Base-by-base conservation (phyloP, 2,329 filamentous ascomycete species). In the Cyphellophora attinorum region DNA sequence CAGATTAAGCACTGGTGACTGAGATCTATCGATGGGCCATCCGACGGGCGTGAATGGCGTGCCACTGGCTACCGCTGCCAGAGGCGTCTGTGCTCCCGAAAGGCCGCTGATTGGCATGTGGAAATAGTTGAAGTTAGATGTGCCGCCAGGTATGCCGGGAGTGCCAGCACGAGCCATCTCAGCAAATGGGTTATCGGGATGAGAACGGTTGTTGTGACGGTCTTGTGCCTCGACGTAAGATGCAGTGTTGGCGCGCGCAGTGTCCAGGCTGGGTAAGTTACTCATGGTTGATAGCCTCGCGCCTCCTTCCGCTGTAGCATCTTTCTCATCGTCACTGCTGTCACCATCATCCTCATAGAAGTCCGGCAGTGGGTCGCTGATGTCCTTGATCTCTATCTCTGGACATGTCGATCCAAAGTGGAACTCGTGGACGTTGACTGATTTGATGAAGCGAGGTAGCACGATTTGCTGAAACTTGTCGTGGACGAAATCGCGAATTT, bases 361-460 rank as follows among this genome's bases (percentile, higher is more conserved):
- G 52, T 98, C 91, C 1, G 86, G 80, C 39, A 96, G 72, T 2
- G 91, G 91, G 56, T 98, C 88, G 49, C 89, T 93, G 41, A 98
- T 88, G 58, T 96, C 91, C 61, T 95, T 96, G 51, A 98, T 79
- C 54, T 93, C 85, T 27, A 98, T 74, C 48, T 83, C 74, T 2
- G 91, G 91, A 25, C 83, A 70, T 32, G 89, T 77, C 17, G 69
- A 76, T 31, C 91, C 91, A 57, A 98, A 95, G 45, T 89, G 80
- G 61, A 98, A 98, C 41, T 84, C 80, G 57, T 95, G 88, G 27
- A 95, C 88, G 35, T 85, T 81, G 50, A 98, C 91, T 16, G 86
- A 91, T 54, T 91, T 88, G 61, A 98, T 95, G 70, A 98, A 95
- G 52, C 86, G 83, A 39, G 91, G 91, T 30, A 98, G 72, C 16